These are phyloP conservation scores for Crucihimalaya himalaica DNA, from an alignment of 345 rosid species.

Conservation along the genomic window DNA sequence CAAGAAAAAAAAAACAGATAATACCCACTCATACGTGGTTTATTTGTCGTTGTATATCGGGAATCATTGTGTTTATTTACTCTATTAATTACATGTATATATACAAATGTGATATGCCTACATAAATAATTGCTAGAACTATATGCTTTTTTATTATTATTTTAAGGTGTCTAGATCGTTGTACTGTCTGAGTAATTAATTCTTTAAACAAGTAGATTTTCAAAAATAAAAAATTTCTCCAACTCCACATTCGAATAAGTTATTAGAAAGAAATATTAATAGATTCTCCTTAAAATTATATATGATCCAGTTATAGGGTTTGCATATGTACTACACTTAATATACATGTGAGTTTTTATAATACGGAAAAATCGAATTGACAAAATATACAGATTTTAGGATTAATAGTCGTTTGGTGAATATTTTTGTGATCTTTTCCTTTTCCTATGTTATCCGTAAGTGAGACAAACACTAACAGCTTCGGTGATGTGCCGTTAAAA, in stretches of 20 bases:
- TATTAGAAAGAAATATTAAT: not conserved
- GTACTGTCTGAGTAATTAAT: slow-evolving; percentile 1
- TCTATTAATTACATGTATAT: slow-evolving; percentile 20
- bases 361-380: not conserved
- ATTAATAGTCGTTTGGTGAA: not conserved
- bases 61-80: slow-evolving; percentile 26
- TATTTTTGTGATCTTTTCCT: not conserved
- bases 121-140: slow-evolving; percentile 1
- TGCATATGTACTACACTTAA: not conserved
- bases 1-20: slow-evolving; percentile 13
- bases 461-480: not conserved
- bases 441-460: no score
- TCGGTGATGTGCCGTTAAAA: not conserved
- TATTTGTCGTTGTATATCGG: slow-evolving; percentile 30
- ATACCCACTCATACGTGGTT: slow-evolving; percentile 24
- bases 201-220: not conserved
- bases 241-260: not conserved
- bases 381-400: not conserved
- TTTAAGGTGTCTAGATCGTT: not conserved
- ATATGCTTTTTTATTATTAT: not conserved
- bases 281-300: not conserved
- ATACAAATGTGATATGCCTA: slow-evolving; percentile 10
- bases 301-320: not conserved
- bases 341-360: not conserved
- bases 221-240: not conserved